These are phyloP conservation scores for Quercus rubra DNA, from an alignment of 306 rosid species.

Conservation along the genomic window DNA sequence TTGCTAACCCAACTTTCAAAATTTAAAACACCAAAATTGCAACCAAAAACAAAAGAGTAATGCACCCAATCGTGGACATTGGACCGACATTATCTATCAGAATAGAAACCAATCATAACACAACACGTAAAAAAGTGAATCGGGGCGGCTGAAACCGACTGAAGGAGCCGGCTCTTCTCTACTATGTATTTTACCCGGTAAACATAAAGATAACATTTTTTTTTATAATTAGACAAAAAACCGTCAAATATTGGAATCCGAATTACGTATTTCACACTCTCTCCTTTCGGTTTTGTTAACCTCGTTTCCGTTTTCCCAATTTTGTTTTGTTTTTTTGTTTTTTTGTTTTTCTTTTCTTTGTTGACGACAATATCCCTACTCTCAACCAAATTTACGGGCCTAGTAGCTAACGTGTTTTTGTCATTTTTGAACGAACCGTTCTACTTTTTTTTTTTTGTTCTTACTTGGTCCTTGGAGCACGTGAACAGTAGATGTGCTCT, in stretches of 20 bases:
- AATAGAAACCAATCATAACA: conserved; percentile 14
- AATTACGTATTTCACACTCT: conserved; percentile 8
- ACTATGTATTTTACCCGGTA: neutral
- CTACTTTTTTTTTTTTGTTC: too few relatives aligned
- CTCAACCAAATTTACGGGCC: too few relatives aligned
- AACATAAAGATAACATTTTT: too few relatives aligned
- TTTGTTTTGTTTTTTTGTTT: too few relatives aligned
- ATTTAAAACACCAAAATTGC: conserved; percentile 16
- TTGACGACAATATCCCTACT: too few relatives aligned
- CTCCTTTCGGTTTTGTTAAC: too few relatives aligned
- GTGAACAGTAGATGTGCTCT: too few relatives aligned
- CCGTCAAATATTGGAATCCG: conserved; percentile 15
- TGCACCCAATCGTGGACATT: conserved; percentile 12
- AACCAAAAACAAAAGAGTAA: neutral
- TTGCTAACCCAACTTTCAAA: neutral
- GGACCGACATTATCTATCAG: conserved; percentile 22
- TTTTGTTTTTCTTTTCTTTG: too few relatives aligned
- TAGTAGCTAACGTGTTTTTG: too few relatives aligned
- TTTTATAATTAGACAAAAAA: neutral
- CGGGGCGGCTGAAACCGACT: conserved; percentile 41
- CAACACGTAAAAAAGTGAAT: conserved; percentile 24
- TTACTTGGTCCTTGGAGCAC: too few relatives aligned
- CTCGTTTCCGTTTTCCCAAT: neutral
- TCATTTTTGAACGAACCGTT: too few relatives aligned
- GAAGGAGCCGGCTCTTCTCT: conserved; percentile 14